Percentiles rank a stretch among this genome's conserved stretches.
phyloP scores from a whole-genome alignment of 139 green algal genomes.

The Chloropicon primus region DNA sequence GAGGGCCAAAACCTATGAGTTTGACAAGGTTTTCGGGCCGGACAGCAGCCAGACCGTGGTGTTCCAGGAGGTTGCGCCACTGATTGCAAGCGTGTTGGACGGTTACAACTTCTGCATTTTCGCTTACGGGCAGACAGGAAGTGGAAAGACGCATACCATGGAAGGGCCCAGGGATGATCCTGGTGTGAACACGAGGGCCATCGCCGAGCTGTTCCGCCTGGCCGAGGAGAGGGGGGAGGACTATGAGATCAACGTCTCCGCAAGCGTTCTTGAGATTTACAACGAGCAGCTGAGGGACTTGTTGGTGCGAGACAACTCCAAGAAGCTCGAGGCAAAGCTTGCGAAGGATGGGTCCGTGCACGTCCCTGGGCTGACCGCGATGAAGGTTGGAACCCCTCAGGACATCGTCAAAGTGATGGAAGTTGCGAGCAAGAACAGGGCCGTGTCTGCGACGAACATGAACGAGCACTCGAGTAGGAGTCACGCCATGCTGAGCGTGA shows the following conservation, averaged over 20 bases:
- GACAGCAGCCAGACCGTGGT: not conserved
- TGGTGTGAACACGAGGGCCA: slow-evolving; percentile 62
- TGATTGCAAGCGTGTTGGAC: slow-evolving; percentile 33
- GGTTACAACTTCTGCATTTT: slow-evolving; percentile 90
- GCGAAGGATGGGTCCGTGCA: slow-evolving; percentile 46
- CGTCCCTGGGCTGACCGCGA: slow-evolving; percentile 57
- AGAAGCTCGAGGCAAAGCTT: not conserved
- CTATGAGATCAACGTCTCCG: slow-evolving; percentile 45
- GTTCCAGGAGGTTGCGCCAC: slow-evolving; percentile 21
- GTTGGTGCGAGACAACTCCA: slow-evolving; percentile 15
- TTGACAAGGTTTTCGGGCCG: slow-evolving; percentile 39
- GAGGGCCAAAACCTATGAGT: slow-evolving; percentile 10
- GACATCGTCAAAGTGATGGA: slow-evolving; percentile 65
- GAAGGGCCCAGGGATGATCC: slow-evolving; percentile 33
- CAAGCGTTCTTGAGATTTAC: slow-evolving; percentile 94
- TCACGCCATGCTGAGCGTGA: slow-evolving; percentile 73
- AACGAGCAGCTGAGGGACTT: slow-evolving; percentile 64
- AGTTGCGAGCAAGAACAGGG: slow-evolving; percentile 11
- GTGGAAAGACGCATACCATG: slow-evolving; percentile 75
- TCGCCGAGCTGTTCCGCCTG: slow-evolving; percentile 65
- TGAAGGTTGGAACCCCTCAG: slow-evolving; percentile 39
- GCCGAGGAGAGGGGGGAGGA: slow-evolving; percentile 39
- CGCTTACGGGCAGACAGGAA: slow-evolving; percentile 91
- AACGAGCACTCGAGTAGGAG: slow-evolving; percentile 64
- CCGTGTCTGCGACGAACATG: slow-evolving; percentile 30